Percentiles rank a stretch among this genome's conserved stretches.
phyloP scores from a whole-genome alignment of 306 rosid species.

The Quillaja saponaria region DNA sequence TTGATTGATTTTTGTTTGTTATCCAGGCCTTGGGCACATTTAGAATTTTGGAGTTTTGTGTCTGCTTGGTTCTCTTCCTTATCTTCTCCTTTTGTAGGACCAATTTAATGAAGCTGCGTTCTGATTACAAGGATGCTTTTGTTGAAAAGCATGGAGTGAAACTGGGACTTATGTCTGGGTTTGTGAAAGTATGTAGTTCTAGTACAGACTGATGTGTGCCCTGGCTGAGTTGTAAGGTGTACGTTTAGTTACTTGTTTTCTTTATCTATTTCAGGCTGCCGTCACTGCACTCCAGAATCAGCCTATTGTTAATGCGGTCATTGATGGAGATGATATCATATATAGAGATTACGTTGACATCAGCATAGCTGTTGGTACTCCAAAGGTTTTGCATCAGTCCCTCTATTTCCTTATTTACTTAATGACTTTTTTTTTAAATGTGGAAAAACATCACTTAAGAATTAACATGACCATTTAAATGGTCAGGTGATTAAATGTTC shows the following conservation, averaged over 20 bases:
- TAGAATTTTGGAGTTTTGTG: background rate
- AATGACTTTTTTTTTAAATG: background rate
- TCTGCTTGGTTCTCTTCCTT: slow-evolving; percentile 23
- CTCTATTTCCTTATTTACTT: slow-evolving; percentile 20
- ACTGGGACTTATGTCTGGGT: slow-evolving; percentile 87
- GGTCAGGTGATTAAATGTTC: too few species aligned
- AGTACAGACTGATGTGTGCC: slow-evolving; percentile 1
- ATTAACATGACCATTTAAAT: too few species aligned
- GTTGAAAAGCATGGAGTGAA: slow-evolving; percentile 85
- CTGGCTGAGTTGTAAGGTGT: slow-evolving; percentile 3
- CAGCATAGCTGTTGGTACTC: slow-evolving; percentile 82
- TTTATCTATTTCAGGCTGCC: slow-evolving; percentile 60
- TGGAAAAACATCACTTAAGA: background rate
- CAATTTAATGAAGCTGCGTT: slow-evolving; percentile 85
- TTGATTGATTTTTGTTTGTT: slow-evolving; percentile 16
- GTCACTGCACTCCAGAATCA: slow-evolving; percentile 80
- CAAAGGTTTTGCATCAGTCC: slow-evolving; percentile 50
- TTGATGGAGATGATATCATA: slow-evolving; percentile 85
- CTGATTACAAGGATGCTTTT: slow-evolving; percentile 87
- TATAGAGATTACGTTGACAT: slow-evolving; percentile 79
- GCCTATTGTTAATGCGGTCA: slow-evolving; percentile 79
- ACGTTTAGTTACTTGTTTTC: slow-evolving; percentile 21
- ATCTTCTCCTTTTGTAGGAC: slow-evolving; percentile 56
- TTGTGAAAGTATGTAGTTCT: slow-evolving; percentile 56
- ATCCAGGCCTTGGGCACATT: slow-evolving; percentile 9